Percentiles rank a stretch among this genome's conserved stretches.
Conservation (phyloP, 78 protist species). For the Dictyostelium brefeldianum region DNA sequence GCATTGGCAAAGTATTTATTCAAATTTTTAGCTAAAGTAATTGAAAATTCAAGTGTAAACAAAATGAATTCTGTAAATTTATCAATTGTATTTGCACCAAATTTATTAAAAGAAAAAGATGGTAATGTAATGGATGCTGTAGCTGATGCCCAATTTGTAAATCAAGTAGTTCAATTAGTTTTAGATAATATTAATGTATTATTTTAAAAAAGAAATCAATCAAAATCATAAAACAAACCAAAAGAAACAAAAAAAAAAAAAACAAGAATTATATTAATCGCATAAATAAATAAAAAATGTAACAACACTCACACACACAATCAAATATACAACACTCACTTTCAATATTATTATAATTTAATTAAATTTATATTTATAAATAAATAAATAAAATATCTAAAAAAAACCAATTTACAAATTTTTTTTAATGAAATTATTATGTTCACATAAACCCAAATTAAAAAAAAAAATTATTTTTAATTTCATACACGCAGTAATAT, state of each 20-base stretch:
- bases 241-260: not conserved
- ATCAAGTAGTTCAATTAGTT: constrained; percentile 66
- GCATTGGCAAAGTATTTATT: constrained; percentile 41
- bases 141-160: constrained; percentile 65
- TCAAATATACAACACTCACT: not conserved
- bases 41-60: constrained; percentile 37
- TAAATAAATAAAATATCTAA: not conserved
- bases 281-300: not conserved
- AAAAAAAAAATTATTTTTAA: too few species aligned
- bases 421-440: too few species aligned
- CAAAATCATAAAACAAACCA: not conserved
- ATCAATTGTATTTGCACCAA: constrained; percentile 76
- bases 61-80: constrained; percentile 78
- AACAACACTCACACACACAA: not conserved
- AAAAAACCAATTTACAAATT: too few species aligned
- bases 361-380: too few species aligned
- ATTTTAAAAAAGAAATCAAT: not conserved
- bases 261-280: not conserved
- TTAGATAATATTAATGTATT: constrained; percentile 23
- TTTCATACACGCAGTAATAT: too few species aligned
- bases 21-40: constrained; percentile 30
- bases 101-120: constrained; percentile 49
- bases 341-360: not conserved
- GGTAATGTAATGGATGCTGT: constrained; percentile 46
- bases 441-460: too few species aligned